A percentile compares a stretch with the other conserved stretches of the same genome.
phyloP scores from a whole-genome alignment of 2,329 filamentous ascomycete species.

The Botrytis pseudocinerea region DNA sequence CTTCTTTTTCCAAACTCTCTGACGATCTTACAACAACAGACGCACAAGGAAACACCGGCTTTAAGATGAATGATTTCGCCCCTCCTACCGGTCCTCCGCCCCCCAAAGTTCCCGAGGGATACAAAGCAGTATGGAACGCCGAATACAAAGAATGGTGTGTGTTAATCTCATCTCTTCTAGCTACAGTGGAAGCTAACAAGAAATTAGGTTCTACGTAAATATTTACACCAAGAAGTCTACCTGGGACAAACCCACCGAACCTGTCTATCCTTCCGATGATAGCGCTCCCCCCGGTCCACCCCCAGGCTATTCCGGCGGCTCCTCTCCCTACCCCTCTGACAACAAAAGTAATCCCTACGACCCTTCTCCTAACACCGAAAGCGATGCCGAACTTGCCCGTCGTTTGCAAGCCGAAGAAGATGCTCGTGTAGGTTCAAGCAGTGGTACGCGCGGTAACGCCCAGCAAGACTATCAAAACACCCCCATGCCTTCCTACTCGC shows the following conservation, averaged over 20 bases:
- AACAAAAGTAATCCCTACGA: conserved; percentile 74
- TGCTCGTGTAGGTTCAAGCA: conserved; percentile 47
- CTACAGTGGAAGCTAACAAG: conserved; percentile 12
- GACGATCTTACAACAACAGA: background rate
- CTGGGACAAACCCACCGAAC: conserved; percentile 80
- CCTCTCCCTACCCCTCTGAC: conserved; percentile 40
- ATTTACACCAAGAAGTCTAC: conserved; percentile 83
- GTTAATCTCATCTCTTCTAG: conserved; percentile 27
- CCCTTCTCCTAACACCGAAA: conserved; percentile 44
- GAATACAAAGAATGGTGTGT: conserved; percentile 80
- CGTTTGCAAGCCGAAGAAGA: conserved; percentile 84
- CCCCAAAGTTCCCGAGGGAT: conserved; percentile 66
- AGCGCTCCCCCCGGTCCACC: conserved; percentile 60
- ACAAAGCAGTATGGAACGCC: conserved; percentile 75
- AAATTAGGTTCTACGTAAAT: conserved; percentile 85
- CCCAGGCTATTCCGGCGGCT: conserved; percentile 52
- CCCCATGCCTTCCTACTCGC: conserved; percentile 33
- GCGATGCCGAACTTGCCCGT: conserved; percentile 73
- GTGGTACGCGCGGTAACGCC: conserved; percentile 25
- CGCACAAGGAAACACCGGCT: background rate
- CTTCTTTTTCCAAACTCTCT: background rate
- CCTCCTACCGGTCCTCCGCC: conserved; percentile 49
- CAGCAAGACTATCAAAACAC: conserved; percentile 36
- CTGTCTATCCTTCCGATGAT: conserved; percentile 59
- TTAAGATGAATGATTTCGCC: conserved; percentile 38